Evolutionary conservation across 768 basidiomycete genomes (phyloP).

Genomic region (Trametes sanguinea): DNA sequence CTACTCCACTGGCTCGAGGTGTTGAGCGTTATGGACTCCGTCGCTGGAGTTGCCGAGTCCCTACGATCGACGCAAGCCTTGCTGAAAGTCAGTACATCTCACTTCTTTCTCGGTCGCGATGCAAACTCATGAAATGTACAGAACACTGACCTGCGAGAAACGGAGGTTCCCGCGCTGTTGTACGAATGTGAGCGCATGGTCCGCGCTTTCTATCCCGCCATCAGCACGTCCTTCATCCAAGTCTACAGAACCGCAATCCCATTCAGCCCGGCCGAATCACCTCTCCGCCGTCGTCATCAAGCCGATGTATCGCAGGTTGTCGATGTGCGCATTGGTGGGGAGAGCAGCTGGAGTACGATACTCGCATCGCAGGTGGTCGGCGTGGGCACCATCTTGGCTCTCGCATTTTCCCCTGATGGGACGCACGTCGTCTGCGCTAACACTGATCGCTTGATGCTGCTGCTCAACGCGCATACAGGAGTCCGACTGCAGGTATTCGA

Average conservation of each 20-base stretch:
- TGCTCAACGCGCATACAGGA: conserved; percentile 11
- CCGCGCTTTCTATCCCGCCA: conserved; percentile 15
- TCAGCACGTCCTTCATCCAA: conserved; percentile 21
- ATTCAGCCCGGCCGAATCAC: background rate
- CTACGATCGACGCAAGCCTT: background rate
- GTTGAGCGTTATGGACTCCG: conserved; percentile 4
- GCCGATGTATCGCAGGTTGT: background rate
- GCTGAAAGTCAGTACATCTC: background rate
- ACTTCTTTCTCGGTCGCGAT: background rate
- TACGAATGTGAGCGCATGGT: conserved; percentile 18
- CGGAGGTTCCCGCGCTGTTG: background rate
- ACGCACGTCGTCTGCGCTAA: background rate
- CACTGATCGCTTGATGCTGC: background rate
- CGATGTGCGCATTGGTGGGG: background rate
- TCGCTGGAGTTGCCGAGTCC: background rate
- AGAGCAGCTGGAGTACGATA: background rate
- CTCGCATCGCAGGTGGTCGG: background rate
- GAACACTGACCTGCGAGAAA: background rate
- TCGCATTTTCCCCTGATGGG: conserved; percentile 13
- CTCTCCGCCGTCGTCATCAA: background rate
- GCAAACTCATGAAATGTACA: too few species aligned
- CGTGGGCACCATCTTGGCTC: background rate
- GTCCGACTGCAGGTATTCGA: background rate
- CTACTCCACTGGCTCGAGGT: conserved; percentile 31
- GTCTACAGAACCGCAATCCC: conserved; percentile 8